Evolutionary conservation across 163 green algal genomes (phyloP).

Genomic region (Coccomyxa subellipsoidea): DNA sequence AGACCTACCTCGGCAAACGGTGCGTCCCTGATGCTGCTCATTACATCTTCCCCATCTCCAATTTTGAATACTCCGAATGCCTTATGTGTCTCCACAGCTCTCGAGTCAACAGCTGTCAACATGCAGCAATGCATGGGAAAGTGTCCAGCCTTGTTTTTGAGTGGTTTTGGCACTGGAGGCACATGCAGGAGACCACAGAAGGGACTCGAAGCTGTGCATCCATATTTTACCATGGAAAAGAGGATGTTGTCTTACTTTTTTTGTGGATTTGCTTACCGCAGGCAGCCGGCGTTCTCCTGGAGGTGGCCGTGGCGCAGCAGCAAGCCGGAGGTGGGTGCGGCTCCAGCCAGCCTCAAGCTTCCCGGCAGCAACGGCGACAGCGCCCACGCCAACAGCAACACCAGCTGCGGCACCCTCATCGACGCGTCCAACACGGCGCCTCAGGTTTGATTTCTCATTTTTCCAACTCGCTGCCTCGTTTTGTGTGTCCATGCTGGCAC

Average conservation of each 20-base stretch:
- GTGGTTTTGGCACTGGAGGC: no score
- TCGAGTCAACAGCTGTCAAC: no score
- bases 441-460: background rate
- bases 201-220: no score
- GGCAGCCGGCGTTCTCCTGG: conserved; percentile 19
- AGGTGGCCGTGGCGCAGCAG: conserved; percentile 6
- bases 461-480: background rate
- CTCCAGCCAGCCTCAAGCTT: background rate
- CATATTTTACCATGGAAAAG: background rate
- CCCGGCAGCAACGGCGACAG: no score
- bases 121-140: no score
- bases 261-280: background rate
- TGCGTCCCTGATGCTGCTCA: no score
- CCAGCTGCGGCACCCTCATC: background rate
- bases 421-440: background rate
- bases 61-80: no score
- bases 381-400: conserved; percentile 2
- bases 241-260: no score
- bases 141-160: no score
- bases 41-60: no score
- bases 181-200: background rate
- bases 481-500: no score
- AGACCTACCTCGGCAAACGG: conserved; percentile 50
- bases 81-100: no score
- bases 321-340: background rate